Evolutionary conservation across 495 filamentous ascomycete species (phyloP).

Genomic region (Aspergillus steynii): DNA sequence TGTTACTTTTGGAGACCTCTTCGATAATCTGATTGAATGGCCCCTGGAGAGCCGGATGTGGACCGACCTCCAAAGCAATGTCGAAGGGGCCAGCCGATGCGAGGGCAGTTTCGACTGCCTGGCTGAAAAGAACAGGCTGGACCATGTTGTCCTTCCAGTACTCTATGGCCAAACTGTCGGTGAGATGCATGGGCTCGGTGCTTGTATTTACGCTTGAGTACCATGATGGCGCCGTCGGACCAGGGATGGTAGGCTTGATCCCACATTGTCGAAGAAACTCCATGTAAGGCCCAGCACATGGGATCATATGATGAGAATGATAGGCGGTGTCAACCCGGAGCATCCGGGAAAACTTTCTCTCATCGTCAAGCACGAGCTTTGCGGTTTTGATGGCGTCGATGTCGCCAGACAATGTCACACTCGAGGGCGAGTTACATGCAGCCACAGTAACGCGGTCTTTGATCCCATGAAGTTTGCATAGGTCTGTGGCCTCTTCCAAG

Average conservation of each 20-base stretch:
- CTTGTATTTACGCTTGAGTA: constrained; percentile 31
- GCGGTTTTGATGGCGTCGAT: constrained; percentile 45
- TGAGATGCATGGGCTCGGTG: not conserved
- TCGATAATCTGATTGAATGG: constrained; percentile 38
- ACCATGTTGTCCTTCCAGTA: constrained; percentile 16
- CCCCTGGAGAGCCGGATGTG: constrained; percentile 47
- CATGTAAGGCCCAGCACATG: constrained; percentile 42
- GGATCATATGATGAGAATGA: constrained; percentile 60
- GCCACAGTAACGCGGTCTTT: constrained; percentile 31
- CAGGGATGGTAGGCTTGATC: constrained; percentile 7
- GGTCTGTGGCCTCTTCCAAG: constrained; percentile 45
- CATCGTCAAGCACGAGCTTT: constrained; percentile 40
- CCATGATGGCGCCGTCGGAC: constrained; percentile 9
- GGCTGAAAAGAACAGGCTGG: constrained; percentile 18
- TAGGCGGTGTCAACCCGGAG: constrained; percentile 54
- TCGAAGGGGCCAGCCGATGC: constrained; percentile 25
- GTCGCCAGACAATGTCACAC: constrained; percentile 42
- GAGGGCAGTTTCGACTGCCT: constrained; percentile 42
- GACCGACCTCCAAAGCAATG: constrained; percentile 50
- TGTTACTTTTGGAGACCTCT: not conserved
- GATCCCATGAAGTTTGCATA: constrained; percentile 36
- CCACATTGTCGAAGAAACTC: constrained; percentile 20
- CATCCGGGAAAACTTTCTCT: constrained; percentile 37
- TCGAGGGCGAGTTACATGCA: constrained; percentile 34
- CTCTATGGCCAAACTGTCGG: not conserved